Conservation (phyloP, 2,329 filamentous ascomycete genomes). For the Neopestalotiopsis rosae region DNA sequence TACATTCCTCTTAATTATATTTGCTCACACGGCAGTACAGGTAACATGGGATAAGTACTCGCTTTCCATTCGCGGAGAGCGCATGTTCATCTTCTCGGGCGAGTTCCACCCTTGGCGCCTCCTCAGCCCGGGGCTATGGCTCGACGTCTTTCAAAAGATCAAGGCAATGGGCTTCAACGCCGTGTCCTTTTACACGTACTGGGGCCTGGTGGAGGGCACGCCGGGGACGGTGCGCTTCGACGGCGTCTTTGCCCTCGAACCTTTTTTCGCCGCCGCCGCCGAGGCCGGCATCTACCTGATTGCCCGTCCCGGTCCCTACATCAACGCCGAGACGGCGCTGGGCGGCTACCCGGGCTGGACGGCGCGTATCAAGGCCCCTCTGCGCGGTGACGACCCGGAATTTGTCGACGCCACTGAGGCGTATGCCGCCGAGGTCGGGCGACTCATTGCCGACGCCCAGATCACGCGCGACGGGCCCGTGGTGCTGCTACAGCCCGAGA, state of each 20-base stretch:
- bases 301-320: slow-evolving; percentile 72
- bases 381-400: slow-evolving; percentile 66
- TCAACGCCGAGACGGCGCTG: slow-evolving; percentile 69
- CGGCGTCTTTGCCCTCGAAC: slow-evolving; percentile 73
- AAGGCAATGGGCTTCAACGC: slow-evolving; percentile 81
- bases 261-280: slow-evolving; percentile 77
- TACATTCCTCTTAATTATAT: too few relatives aligned
- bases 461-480: slow-evolving; percentile 85
- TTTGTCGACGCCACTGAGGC: slow-evolving; percentile 68
- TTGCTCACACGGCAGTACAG: neutral
- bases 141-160: slow-evolving; percentile 83
- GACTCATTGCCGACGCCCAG: slow-evolving; percentile 74
- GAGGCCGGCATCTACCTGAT: slow-evolving; percentile 79
- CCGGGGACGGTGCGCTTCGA: slow-evolving; percentile 72
- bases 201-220: slow-evolving; percentile 78
- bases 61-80: slow-evolving; percentile 67
- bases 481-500: slow-evolving; percentile 81
- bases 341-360: slow-evolving; percentile 86
- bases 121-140: slow-evolving; percentile 54
- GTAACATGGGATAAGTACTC: slow-evolving; percentile 74
- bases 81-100: slow-evolving; percentile 69
- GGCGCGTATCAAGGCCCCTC: slow-evolving; percentile 65
- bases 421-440: slow-evolving; percentile 66
- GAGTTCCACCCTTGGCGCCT: slow-evolving; percentile 68
- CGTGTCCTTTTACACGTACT: slow-evolving; percentile 80